These are phyloP conservation scores for Metschnikowia hibisci DNA, from an alignment of 805 yeast genomes.

Conservation along the genomic window DNA sequence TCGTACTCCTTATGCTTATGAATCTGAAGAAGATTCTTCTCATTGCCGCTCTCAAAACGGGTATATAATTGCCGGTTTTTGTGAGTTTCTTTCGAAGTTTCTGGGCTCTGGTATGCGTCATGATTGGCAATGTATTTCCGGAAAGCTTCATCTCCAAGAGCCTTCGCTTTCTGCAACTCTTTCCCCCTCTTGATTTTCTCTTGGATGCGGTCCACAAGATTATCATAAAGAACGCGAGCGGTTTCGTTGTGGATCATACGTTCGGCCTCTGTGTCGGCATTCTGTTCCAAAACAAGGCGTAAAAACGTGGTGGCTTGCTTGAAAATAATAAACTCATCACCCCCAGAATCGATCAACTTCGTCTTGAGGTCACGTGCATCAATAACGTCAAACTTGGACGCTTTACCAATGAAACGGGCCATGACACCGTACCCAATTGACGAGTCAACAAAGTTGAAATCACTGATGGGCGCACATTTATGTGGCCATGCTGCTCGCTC, in stretches of 20 bases:
- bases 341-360: conserved; percentile 27
- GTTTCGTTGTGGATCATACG: conserved; percentile 9
- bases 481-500: conserved; percentile 6
- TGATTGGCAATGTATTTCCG: neutral
- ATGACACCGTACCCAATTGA: conserved; percentile 34
- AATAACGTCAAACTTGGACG: conserved; percentile 31
- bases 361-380: conserved; percentile 31
- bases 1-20: conserved; percentile 21
- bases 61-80: conserved; percentile 17
- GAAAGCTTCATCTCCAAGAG: neutral
- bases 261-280: conserved; percentile 15
- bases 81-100: conserved; percentile 2
- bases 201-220: conserved; percentile 26
- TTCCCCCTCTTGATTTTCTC: conserved; percentile 27
- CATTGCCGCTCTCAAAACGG: conserved; percentile 1
- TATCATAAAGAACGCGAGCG: conserved; percentile 14
- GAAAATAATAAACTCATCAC: conserved; percentile 39
- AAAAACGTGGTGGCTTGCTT: conserved; percentile 26
- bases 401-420: conserved; percentile 40
- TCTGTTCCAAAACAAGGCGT: conserved; percentile 26
- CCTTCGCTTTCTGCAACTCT: conserved; percentile 14
- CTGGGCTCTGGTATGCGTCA: neutral
- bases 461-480: conserved; percentile 17
- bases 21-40: conserved; percentile 1
- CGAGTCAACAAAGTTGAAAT: conserved; percentile 31